Percentiles rank a stretch among this genome's conserved stretches.
These are phyloP conservation scores for Vanrija humicola DNA, from an alignment of 1,284 basidiomycete genomes.

Conservation along the genomic window DNA sequence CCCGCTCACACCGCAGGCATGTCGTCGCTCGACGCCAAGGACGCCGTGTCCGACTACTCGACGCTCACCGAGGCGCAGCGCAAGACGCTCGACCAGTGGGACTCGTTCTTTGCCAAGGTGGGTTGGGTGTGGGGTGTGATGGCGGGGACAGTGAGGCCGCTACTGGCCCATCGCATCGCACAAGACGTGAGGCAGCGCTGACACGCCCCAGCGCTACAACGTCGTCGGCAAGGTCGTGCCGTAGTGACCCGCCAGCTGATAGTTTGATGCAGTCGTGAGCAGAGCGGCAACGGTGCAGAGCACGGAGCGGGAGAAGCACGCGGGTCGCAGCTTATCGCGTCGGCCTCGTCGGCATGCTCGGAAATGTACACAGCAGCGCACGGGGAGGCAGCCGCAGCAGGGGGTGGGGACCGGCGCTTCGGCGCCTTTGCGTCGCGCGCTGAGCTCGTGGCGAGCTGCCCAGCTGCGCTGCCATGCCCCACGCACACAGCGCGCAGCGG, in stretches of 20 bases:
- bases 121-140: constrained; percentile 5
- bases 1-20: constrained; percentile 45
- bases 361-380: too few species aligned
- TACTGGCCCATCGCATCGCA: background rate
- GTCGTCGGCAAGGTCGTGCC: constrained; percentile 66
- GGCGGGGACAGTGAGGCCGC: background rate
- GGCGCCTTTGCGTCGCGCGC: too few species aligned
- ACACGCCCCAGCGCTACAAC: constrained; percentile 63
- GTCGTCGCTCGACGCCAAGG: constrained; percentile 79
- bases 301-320: too few species aligned
- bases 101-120: constrained; percentile 67
- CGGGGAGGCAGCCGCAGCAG: too few species aligned
- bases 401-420: too few species aligned
- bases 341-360: too few species aligned
- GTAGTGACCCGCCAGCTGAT: constrained; percentile 1
- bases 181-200: constrained; percentile 2
- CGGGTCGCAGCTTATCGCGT: too few species aligned
- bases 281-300: too few species aligned
- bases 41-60: constrained; percentile 86
- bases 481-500: too few species aligned
- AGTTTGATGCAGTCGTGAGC: too few species aligned
- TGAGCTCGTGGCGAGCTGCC: too few species aligned
- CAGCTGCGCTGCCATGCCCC: too few species aligned
- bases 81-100: constrained; percentile 89
- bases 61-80: constrained; percentile 66